Evolutionary conservation across 306 rosid species (phyloP).

Genomic region (Lagenaria siceraria): DNA sequence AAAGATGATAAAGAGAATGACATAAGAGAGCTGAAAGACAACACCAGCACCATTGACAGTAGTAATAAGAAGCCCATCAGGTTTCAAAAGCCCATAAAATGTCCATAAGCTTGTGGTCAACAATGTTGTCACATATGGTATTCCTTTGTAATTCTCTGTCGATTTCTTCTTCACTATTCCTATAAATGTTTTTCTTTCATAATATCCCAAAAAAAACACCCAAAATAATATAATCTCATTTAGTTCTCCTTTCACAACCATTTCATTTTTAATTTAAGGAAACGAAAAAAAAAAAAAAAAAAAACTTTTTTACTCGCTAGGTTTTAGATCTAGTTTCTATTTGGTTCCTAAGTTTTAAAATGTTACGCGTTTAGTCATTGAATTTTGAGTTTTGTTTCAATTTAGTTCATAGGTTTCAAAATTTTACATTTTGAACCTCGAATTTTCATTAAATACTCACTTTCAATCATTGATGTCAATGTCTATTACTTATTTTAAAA

Average conservation of each 20-base stretch:
- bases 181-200: slow-evolving; percentile 27
- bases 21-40: slow-evolving; percentile 23
- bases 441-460: too few relatives aligned
- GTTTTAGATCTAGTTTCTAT: too few relatives aligned
- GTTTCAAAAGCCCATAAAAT: slow-evolving; percentile 38
- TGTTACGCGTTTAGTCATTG: too few relatives aligned
- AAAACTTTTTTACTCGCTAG: too few relatives aligned
- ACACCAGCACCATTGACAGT: slow-evolving; percentile 44
- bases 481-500: too few relatives aligned
- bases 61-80: slow-evolving; percentile 22
- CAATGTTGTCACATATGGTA: slow-evolving; percentile 34
- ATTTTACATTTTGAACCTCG: too few relatives aligned
- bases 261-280: neutral
- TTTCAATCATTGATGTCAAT: too few relatives aligned
- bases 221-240: neutral
- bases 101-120: slow-evolving; percentile 45
- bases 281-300: too few relatives aligned
- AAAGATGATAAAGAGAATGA: slow-evolving; percentile 29
- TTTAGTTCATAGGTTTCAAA: too few relatives aligned
- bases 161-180: slow-evolving; percentile 43
- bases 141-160: slow-evolving; percentile 28
- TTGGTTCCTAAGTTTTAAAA: too few relatives aligned
- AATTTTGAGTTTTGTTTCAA: too few relatives aligned
- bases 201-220: neutral
- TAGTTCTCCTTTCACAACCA: neutral